These are phyloP conservation scores for Rhynchospora breviuscula DNA, from an alignment of 176 grass and related monocot species.

Conservation along the genomic window DNA sequence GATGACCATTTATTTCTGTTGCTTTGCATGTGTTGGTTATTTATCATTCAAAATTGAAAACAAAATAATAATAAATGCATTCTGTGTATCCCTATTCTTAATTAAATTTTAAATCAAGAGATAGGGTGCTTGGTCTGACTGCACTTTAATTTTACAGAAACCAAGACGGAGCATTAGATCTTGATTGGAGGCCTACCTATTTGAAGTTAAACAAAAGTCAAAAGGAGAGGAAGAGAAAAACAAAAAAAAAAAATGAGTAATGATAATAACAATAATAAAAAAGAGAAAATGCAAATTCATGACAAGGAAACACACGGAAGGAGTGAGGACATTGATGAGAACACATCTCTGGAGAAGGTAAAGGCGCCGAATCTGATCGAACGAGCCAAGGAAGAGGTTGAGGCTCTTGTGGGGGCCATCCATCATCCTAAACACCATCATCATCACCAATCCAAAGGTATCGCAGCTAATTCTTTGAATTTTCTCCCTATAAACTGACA, in stretches of 20 bases:
- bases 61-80: no score
- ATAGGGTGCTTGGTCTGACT: neutral
- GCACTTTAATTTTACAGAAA: neutral
- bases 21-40: no score
- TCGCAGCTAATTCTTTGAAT: slow-evolving; percentile 30
- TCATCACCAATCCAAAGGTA: slow-evolving; percentile 28
- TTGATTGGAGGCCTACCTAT: neutral
- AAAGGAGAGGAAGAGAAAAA: neutral
- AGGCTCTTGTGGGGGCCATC: slow-evolving; percentile 42
- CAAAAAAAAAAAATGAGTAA: neutral
- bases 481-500: neutral
- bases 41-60: no score
- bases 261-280: slow-evolving; percentile 22
- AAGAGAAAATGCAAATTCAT: slow-evolving; percentile 19
- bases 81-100: neutral
- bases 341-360: slow-evolving; percentile 39
- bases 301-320: slow-evolving; percentile 65
- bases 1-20: no score
- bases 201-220: neutral
- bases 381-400: slow-evolving; percentile 71
- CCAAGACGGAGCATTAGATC: neutral
- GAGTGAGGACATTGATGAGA: slow-evolving; percentile 40
- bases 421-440: slow-evolving; percentile 44
- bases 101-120: slow-evolving; percentile 10
- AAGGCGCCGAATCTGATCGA: slow-evolving; percentile 62